Base-by-base conservation (phyloP, 2,329 filamentous ascomycete species). In the Penicillium decumbens region DNA sequence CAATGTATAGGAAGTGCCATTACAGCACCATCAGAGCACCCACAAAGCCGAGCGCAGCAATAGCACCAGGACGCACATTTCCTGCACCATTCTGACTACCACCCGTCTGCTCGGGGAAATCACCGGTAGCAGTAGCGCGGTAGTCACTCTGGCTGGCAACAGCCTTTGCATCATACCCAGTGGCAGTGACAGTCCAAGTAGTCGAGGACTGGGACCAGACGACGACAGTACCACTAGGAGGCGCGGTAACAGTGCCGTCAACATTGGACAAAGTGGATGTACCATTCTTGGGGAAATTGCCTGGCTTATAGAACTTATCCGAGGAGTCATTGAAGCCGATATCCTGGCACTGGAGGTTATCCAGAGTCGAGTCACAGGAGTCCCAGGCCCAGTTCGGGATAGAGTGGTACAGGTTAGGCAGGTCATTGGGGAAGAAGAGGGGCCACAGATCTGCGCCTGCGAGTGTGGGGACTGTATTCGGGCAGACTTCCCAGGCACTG, bases 151-250 rank as follows among this genome's bases (percentile, higher is more conserved):
- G 48, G 20, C 53, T 54, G 3, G 44, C 48, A 39, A 61, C 60
- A 39, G 54, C 55, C 45, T 58, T 58, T 2, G 20, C n/a, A 41
- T 62, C 54, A 44, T 57, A 58, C 44, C 60, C 54, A 24, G 61
- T 66, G 38, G 69, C 71, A 0, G 66, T 67, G 39, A 72, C 69
- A 1, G 68, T 71, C 44, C 65, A 72, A 6, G 65, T 60, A 38
- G 45, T 55, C 35, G 48, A 66, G 47, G 42, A 47, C 60, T 71
- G 66, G 0, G 65, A 67, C 58, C 70, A 72, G 6, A 61, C 63
- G 28, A 72, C 63, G 0, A 70, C 63, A 0, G 60, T 61, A 12
- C 70, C 68, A 18, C 61, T 65, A 0, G 69, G 66, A 1, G 70
- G 69, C 3, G 62, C 58, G 0, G 66, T 67, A 10, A 72, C 56